phyloP scores from a whole-genome alignment of 805 yeast species.

The Metschnikowia lochheadii region DNA sequence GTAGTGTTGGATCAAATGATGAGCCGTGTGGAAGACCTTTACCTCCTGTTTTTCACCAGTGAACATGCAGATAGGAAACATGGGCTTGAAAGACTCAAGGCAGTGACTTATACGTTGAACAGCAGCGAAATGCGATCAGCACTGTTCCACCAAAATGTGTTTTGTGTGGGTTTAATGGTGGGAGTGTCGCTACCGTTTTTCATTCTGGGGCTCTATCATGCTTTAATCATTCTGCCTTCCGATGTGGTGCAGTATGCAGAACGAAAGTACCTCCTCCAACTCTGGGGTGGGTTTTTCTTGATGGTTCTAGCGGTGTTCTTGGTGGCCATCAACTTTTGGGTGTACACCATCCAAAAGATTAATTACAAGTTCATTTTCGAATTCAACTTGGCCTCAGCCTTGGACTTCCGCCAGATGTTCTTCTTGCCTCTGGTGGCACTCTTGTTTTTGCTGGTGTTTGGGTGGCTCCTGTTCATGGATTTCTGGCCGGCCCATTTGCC shows the following conservation, averaged over 20 bases:
- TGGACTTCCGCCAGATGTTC: constrained; percentile 63
- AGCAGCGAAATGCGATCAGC: constrained; percentile 25
- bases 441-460: constrained; percentile 53
- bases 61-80: constrained; percentile 51
- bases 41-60: constrained; percentile 58
- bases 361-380: constrained; percentile 93
- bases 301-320: constrained; percentile 55
- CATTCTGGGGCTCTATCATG: constrained; percentile 52
- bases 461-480: constrained; percentile 72
- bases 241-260: constrained; percentile 42
- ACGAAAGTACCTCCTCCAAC: constrained; percentile 63
- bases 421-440: constrained; percentile 60
- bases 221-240: constrained; percentile 33
- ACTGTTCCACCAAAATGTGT: constrained; percentile 43
- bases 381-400: constrained; percentile 62
- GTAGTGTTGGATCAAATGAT: constrained; percentile 64
- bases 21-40: constrained; percentile 62
- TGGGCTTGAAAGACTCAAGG: constrained; percentile 62
- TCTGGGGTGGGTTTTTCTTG: constrained; percentile 90
- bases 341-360: constrained; percentile 72
- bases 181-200: constrained; percentile 73
- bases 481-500: constrained; percentile 60
- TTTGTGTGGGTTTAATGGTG: constrained; percentile 59
- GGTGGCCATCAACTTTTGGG: constrained; percentile 63
- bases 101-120: constrained; percentile 38